Base-by-base conservation (phyloP, 805 yeast species). In the Lachancea thermotolerans region DNA sequence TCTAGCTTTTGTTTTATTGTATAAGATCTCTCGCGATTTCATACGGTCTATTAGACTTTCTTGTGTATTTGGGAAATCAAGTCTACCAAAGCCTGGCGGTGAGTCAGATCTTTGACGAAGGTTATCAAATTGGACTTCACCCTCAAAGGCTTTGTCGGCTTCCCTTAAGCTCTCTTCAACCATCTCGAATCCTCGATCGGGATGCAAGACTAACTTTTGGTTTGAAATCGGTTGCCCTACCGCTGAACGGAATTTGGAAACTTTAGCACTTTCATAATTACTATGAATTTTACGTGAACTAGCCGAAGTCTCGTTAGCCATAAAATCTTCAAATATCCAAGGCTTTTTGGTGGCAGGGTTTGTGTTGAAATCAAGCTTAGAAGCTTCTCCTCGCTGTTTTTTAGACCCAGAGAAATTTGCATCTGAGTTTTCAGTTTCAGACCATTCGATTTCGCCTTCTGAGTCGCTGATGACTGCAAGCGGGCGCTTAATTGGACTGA, bases 21-120 rank as follows among this genome's bases (percentile, higher is more conserved):
- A 54, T 3, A 71, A 58, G 15, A 71, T 55, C 43, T 49, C 46
- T 17, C 64, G 62, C 4, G 70, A 60, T 44, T 63, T 60, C 14
- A 48, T 47, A 50, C 67, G 69, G 46, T 72, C 78, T 36, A 56
- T 62, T 1, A 42, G 53, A 10, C 65, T 58, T 51, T 80, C 78
- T 48, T 77, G 84, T 0, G 83, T 75, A 4, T 63, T 65, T 0
- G 85, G 83, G 50, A 81, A 79, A 42, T 78, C 85, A 18, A 79
- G 66, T 34, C 78, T 60, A 50, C 77, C 79, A 59, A 72, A 78
- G 1, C 84, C 84, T 0, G 80, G 80, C 1, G 84, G 85, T 1
- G 77, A 68, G 3, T 67, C 66, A 0, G 71, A 69, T 36, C 72
- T 59, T 6, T 53, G 57, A 54, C 67, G 62, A 18, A 57, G 33